Evolutionary conservation across 140 eudicot genomes (phyloP).

Genomic region (Stevia rebaudiana): DNA sequence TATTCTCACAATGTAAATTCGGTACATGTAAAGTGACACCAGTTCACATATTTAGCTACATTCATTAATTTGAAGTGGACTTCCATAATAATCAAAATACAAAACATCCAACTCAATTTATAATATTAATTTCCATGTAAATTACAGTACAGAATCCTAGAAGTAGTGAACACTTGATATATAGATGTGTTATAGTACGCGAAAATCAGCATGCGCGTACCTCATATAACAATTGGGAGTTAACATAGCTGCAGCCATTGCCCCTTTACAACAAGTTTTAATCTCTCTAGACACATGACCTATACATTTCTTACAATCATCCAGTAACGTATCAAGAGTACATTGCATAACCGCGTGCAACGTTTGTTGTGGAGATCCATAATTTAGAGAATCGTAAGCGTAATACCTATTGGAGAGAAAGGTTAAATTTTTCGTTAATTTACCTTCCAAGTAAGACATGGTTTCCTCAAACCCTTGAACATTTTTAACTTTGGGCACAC

Average conservation of each 20-base stretch:
- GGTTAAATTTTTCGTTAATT: neutral
- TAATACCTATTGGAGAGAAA: no score
- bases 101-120: no score
- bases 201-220: neutral
- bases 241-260: neutral
- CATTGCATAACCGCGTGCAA: neutral
- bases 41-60: no score
- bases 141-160: no score
- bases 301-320: neutral
- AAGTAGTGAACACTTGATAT: no score
- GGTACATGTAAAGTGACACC: no score
- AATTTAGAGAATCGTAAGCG: neutral
- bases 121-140: no score
- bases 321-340: neutral
- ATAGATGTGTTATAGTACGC: neutral
- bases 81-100: no score
- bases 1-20: no score
- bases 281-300: neutral
- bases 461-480: neutral
- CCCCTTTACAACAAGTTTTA: slow-evolving; percentile 5
- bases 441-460: neutral
- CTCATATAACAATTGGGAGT: slow-evolving; percentile 11
- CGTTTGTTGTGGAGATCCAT: neutral
- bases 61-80: no score
- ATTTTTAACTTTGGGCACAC: no score